Percentiles rank a stretch among this genome's conserved stretches.
These are phyloP conservation scores for Urochloa ruziziensis DNA, from an alignment of 176 grass and related monocot species.

Conservation along the genomic window DNA sequence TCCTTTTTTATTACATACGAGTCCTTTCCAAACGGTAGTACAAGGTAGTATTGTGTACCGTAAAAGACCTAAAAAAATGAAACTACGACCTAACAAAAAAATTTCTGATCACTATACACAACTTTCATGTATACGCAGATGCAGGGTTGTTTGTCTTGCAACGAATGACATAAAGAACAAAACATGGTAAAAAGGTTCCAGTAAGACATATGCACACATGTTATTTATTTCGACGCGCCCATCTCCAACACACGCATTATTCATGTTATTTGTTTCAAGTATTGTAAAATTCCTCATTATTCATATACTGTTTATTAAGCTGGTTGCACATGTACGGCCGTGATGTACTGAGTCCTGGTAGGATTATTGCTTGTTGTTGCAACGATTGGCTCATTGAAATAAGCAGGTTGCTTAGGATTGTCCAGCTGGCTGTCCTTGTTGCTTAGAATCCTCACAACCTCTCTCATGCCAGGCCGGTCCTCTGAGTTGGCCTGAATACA, in stretches of 20 bases:
- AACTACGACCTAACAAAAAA: neutral
- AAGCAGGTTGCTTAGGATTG: constrained; percentile 1
- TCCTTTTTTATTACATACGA: too few species aligned
- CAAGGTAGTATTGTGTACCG: too few species aligned
- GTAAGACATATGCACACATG: neutral
- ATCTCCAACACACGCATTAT: too few species aligned
- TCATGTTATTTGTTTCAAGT: too few species aligned
- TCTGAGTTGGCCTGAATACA: constrained; percentile 10
- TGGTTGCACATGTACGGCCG: neutral
- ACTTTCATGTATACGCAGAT: neutral
- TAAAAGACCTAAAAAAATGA: too few species aligned
- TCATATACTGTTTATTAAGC: neutral
- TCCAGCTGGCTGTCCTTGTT: neutral
- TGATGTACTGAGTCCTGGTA: neutral
- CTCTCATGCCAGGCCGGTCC: neutral
- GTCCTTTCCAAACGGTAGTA: too few species aligned
- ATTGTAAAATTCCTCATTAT: too few species aligned
- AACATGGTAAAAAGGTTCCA: neutral
- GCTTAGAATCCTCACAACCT: neutral
- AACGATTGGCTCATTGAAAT: neutral
- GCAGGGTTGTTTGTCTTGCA: neutral
- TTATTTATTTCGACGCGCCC: neutral
- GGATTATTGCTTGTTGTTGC: neutral
- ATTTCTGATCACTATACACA: neutral
- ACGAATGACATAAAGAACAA: neutral